A percentile compares a stretch with the other conserved stretches of the same genome.
Evolutionary conservation across 2,329 filamentous ascomycete genomes (phyloP).

Genomic region (Cercospora canescens): DNA sequence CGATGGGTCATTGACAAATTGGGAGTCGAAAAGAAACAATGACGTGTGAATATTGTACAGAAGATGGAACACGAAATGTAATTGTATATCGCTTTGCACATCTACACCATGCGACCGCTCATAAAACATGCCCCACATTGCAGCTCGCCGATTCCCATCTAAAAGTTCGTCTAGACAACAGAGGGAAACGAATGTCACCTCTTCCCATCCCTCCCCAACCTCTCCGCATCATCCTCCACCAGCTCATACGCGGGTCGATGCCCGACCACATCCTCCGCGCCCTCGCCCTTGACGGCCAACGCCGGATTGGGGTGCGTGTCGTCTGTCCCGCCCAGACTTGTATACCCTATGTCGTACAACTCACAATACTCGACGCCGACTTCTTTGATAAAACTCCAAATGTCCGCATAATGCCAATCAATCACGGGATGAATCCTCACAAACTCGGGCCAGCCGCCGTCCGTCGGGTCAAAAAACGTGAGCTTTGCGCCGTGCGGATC

Average conservation of each 20-base stretch:
- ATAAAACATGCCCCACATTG: background rate
- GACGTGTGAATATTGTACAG: background rate
- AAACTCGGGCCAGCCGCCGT: constrained; percentile 85
- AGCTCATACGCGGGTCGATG: constrained; percentile 61
- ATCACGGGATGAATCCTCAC: constrained; percentile 95
- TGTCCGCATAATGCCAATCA: constrained; percentile 95
- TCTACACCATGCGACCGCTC: background rate
- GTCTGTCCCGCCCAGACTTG: constrained; percentile 83
- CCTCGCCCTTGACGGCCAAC: constrained; percentile 46
- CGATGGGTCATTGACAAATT: constrained; percentile 53
- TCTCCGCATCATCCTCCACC: constrained; percentile 69
- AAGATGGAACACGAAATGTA: background rate
- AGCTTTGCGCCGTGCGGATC: constrained; percentile 84
- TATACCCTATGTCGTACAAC: constrained; percentile 87
- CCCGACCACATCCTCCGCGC: constrained; percentile 30
- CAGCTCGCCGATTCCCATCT: background rate
- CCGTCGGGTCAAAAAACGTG: constrained; percentile 82
- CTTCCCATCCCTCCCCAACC: constrained; percentile 63
- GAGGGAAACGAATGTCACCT: background rate
- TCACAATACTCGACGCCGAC: constrained; percentile 80
- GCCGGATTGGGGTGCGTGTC: constrained; percentile 90
- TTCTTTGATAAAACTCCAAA: constrained; percentile 85
- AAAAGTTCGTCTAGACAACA: background rate
- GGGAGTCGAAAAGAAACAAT: constrained; percentile 16
- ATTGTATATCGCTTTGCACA: background rate